A percentile compares a stretch with the other conserved stretches of the same genome.
Conservation (phyloP, 148 eudicot genomes). For the Fagopyrum esculentum region DNA sequence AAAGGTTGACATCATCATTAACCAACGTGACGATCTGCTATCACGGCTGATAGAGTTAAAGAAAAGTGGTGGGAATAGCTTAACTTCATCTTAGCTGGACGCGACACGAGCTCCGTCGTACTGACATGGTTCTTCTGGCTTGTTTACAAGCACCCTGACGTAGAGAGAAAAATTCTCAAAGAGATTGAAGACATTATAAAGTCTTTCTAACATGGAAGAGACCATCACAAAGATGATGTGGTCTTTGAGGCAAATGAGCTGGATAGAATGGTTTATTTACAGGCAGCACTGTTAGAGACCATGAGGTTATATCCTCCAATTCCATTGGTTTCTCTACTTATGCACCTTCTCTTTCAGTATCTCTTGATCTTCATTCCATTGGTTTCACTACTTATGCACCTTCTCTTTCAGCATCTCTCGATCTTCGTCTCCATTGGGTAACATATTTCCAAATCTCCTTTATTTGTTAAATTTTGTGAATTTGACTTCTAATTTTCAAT, state of each 20-base stretch:
- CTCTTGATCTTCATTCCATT: too few species aligned
- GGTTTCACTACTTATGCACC: too few species aligned
- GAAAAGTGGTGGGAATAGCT: too few species aligned
- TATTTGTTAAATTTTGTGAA: too few species aligned
- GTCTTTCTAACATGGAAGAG: too few species aligned
- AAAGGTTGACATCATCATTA: conserved; percentile 20
- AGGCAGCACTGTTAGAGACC: conserved; percentile 43
- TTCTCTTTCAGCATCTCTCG: too few species aligned
- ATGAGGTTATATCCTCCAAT: conserved; percentile 43
- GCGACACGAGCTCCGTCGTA: conserved; percentile 57
- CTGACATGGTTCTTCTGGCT: conserved; percentile 59
- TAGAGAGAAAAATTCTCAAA: conserved; percentile 29
- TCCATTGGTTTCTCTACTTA: conserved; percentile 12
- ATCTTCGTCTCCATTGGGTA: too few species aligned
- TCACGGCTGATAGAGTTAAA: conserved; percentile 31
- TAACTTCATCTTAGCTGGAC: conserved; percentile 42
- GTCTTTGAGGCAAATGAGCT: conserved; percentile 25
- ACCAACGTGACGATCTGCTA: conserved; percentile 26
- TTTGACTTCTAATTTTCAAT: too few species aligned
- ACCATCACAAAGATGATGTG: background rate
- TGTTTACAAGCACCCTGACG: conserved; percentile 30
- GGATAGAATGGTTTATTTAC: conserved; percentile 41
- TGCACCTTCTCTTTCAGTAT: too few species aligned
- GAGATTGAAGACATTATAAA: conserved; percentile 21
- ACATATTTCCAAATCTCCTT: too few species aligned